Evolutionary conservation across 805 yeast genomes (phyloP).

Genomic region (Starmerella vaccinii): DNA sequence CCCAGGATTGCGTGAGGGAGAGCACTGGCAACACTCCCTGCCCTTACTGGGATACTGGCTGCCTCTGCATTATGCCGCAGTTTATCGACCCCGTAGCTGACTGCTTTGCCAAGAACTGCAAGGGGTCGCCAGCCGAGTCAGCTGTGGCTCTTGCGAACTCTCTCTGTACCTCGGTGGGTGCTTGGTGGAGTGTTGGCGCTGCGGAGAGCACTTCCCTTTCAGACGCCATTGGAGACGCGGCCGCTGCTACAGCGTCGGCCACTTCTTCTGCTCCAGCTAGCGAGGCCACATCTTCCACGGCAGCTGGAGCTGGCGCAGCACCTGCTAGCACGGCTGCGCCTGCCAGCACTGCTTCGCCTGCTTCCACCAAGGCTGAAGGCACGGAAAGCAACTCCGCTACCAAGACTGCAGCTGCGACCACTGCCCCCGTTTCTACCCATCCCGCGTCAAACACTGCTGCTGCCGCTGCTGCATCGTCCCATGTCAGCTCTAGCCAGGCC

Average conservation of each 20-base stretch:
- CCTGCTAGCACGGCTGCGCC: not conserved
- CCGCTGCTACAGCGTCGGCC: not conserved
- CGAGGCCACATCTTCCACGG: not conserved
- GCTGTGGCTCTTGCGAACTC: not conserved
- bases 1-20: slow-evolving; percentile 1
- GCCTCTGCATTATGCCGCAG: slow-evolving; percentile 7
- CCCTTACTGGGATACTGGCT: slow-evolving; percentile 8
- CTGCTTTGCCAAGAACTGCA: slow-evolving; percentile 7
- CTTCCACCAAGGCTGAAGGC: no score
- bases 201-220: not conserved
- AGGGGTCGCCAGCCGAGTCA: not conserved
- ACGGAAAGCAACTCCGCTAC: no score
- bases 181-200: slow-evolving; percentile 5
- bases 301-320: not conserved
- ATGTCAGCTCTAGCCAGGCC: no score
- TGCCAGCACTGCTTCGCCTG: no score
- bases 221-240: not conserved
- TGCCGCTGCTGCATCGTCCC: no score
- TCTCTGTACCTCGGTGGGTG: slow-evolving; percentile 1
- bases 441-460: no score
- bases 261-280: not conserved
- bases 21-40: slow-evolving; percentile 3
- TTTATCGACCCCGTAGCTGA: slow-evolving; percentile 3
- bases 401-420: no score
- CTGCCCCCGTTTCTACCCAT: no score